Conservation (phyloP, 129 eudicot genomes). For the Helichrysum umbraculigerum region DNA sequence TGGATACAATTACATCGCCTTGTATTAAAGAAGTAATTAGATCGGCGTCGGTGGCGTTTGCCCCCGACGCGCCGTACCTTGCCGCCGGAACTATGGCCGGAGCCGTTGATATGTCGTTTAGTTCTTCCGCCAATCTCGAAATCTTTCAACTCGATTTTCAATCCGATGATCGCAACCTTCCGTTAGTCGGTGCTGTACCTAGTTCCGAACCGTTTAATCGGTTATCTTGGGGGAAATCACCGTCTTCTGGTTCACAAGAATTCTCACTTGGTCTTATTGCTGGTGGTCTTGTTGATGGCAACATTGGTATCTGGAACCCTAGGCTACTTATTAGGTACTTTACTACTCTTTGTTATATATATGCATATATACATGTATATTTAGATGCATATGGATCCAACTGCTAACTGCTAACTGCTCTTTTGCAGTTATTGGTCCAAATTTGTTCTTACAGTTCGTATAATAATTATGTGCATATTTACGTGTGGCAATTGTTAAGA, state of each 20-base stretch:
- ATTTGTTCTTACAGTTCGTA: no score
- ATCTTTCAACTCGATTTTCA: conserved; percentile 73
- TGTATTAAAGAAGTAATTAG: conserved; percentile 71
- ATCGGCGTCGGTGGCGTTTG: conserved; percentile 84
- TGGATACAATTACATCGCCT: conserved; percentile 28
- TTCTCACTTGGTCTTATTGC: conserved; percentile 66
- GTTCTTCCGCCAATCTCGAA: conserved; percentile 77
- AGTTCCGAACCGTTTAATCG: conserved; percentile 81
- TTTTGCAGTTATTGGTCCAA: no score
- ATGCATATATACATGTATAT: background rate
- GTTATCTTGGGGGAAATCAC: conserved; percentile 67
- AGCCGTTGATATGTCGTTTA: conserved; percentile 86
- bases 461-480: background rate
- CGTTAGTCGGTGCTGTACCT: conserved; percentile 45
- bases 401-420: no score
- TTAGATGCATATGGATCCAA: background rate
- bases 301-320: conserved; percentile 87
- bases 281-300: conserved; percentile 86
- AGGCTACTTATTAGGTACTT: conserved; percentile 49
- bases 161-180: conserved; percentile 59
- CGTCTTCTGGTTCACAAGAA: conserved; percentile 45
- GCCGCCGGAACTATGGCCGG: conserved; percentile 98
- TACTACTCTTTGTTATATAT: background rate
- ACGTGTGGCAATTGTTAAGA: background rate
- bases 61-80: conserved; percentile 73